Conservation (phyloP, 192 early-diverging fungal species). For the Rhizophagus clarus region DNA sequence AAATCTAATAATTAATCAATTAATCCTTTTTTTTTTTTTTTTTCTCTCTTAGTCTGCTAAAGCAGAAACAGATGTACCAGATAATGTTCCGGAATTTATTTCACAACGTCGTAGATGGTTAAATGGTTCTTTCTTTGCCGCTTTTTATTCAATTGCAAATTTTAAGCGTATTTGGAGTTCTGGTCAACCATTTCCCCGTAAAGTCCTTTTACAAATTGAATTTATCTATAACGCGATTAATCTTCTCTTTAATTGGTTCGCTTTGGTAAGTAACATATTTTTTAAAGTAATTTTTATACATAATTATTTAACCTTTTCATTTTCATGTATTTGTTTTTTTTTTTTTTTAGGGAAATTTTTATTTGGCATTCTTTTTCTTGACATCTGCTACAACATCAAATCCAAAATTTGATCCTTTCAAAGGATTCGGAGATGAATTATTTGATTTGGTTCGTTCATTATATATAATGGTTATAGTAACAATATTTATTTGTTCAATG, state of each 20-base stretch:
- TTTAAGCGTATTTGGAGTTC: conserved; percentile 71
- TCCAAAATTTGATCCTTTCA: conserved; percentile 57
- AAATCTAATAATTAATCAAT: no score
- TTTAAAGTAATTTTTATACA: no score
- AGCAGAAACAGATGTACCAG: conserved; percentile 94
- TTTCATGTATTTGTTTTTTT: neutral
- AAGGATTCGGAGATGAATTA: conserved; percentile 57
- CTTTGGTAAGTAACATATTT: conserved; percentile 42
- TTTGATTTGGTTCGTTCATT: conserved; percentile 71
- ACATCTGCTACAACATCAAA: conserved; percentile 45
- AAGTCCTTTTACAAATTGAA: conserved; percentile 69
- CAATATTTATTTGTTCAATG: conserved; percentile 81
- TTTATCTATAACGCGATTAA: conserved; percentile 80
- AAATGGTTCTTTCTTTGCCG: conserved; percentile 91
- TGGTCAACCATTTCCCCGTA: conserved; percentile 68
- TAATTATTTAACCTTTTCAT: neutral
- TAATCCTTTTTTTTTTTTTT: neutral
- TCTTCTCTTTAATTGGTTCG: conserved; percentile 87
- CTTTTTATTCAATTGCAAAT: conserved; percentile 76
- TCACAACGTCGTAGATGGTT: conserved; percentile 94
- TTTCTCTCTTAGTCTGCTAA: conserved; percentile 51
- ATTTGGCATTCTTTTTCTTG: conserved; percentile 81
- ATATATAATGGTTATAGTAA: conserved; percentile 78
- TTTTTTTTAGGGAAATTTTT: conserved; percentile 67
- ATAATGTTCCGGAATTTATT: conserved; percentile 85